Conservation (phyloP, 2,329 filamentous ascomycete species). For the Didymella glomerata region DNA sequence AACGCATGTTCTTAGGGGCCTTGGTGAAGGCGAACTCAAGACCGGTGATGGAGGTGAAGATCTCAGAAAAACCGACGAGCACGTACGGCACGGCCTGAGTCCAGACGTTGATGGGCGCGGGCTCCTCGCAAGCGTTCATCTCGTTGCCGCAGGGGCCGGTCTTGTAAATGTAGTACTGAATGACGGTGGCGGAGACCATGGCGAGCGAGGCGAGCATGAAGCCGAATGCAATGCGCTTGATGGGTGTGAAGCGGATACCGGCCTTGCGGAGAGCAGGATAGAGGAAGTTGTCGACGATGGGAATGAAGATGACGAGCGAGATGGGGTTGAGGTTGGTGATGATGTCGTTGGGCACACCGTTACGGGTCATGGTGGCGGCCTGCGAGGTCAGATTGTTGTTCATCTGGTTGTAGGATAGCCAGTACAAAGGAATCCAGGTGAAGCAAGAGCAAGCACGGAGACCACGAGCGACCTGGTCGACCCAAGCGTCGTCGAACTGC, state of each 20-base stretch:
- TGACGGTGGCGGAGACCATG: slow-evolving; percentile 61
- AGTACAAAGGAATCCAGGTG: slow-evolving; percentile 63
- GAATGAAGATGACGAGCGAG: slow-evolving; percentile 63
- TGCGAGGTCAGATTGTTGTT: slow-evolving; percentile 64
- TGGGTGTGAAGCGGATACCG: slow-evolving; percentile 60
- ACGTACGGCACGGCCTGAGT: slow-evolving; percentile 60
- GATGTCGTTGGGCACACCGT: slow-evolving; percentile 65
- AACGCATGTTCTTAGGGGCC: slow-evolving; percentile 81
- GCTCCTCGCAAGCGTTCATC: slow-evolving; percentile 62
- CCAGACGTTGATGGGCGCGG: slow-evolving; percentile 71
- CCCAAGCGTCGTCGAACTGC: slow-evolving; percentile 84
- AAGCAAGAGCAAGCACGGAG: slow-evolving; percentile 53
- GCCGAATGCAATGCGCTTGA: slow-evolving; percentile 62
- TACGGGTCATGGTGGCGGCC: slow-evolving; percentile 61
- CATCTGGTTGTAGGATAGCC: slow-evolving; percentile 63
- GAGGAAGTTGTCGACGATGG: slow-evolving; percentile 62
- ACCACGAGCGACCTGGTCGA: slow-evolving; percentile 63
- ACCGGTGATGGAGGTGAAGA: slow-evolving; percentile 67
- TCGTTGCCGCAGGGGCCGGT: slow-evolving; percentile 67
- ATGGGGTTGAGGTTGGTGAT: slow-evolving; percentile 65
- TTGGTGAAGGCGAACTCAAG: slow-evolving; percentile 82
- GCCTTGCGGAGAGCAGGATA: slow-evolving; percentile 60
- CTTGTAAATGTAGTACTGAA: slow-evolving; percentile 70
- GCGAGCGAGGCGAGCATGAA: slow-evolving; percentile 58
- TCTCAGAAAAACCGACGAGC: slow-evolving; percentile 65